Evolutionary conservation across 371 early-diverging fungal species (phyloP), one percentile per base, ranked within the genome.

Genomic region (Conidiobolus incongruus): DNA sequence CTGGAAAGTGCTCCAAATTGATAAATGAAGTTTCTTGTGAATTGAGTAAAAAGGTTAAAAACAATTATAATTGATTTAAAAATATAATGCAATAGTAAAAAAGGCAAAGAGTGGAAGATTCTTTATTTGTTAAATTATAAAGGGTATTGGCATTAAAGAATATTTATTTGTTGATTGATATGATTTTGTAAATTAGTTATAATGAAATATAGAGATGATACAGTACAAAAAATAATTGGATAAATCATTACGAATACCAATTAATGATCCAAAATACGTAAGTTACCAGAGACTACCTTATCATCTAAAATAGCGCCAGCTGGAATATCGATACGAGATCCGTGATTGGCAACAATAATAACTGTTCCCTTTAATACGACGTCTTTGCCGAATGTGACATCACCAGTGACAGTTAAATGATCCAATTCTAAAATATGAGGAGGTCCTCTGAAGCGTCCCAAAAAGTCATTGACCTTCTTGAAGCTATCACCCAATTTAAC

Each of bases 401-500:
- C 93, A 37, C 98, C 99, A 26, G 93, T 86, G 4, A 98, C 96
- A 0, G 97, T 98, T 37, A 99, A 61, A 56, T 93, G 96, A 58
- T 98, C 98, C 19, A 98, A 68, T 50, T 98, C 98, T 4, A 97
- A 68, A 50, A 99, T 96, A 56, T 93, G 81, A 8, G 98, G 95
- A 35, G 87, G 82, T 29, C 72, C 75, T 58, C 82, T 81, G 69
- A 98, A 96, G 8, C 92, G 70, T n/a, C 72, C 17, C 20, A 45
- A 19, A 30, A 52, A 52, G 24, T 52, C 46, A 44, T 59, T 64
- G 47, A 91, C 90, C 74, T 92, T 95, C 61, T 94, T 93, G 58
- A 98, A 99, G 67, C 96, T 88, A 49, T 90, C 86, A 38, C 98
- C 98, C 26, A 99, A 67, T 62, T 94, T 96, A 45, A 99, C 77